A percentile compares a stretch with the other conserved stretches of the same genome.
Conservation (phyloP, 139 green algal genomes). For the Trebouxia sp. region DNA sequence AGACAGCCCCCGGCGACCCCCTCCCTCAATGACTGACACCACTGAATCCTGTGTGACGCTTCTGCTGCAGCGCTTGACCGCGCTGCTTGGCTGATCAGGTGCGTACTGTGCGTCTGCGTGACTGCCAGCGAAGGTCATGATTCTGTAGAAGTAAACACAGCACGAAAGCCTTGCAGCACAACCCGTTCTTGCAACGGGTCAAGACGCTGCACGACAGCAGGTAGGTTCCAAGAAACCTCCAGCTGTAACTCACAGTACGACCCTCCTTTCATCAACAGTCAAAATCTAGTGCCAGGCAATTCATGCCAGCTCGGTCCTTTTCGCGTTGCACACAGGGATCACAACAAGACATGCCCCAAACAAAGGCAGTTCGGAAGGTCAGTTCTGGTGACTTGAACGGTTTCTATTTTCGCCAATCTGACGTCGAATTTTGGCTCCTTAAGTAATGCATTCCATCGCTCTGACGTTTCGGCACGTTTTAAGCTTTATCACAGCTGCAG, state of each 20-base stretch:
- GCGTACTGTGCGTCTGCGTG: too few relatives aligned
- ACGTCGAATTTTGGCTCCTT: background rate
- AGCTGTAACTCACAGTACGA: background rate
- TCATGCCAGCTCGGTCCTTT: background rate
- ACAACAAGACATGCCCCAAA: background rate
- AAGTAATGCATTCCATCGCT: background rate
- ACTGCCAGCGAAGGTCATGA: too few relatives aligned
- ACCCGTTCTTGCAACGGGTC: too few relatives aligned
- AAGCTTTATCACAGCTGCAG: background rate
- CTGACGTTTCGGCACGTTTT: background rate
- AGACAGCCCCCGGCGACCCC: too few relatives aligned
- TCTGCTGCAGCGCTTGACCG: too few relatives aligned
- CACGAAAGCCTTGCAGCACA: too few relatives aligned
- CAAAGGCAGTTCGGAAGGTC: background rate
- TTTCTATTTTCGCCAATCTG: background rate
- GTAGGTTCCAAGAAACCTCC: background rate
- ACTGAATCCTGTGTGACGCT: too few relatives aligned
- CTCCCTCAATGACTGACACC: too few relatives aligned
- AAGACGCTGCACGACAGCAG: background rate
- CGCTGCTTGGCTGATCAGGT: too few relatives aligned
- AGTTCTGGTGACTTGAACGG: background rate
- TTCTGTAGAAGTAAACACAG: too few relatives aligned
- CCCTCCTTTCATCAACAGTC: background rate
- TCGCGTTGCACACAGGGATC: background rate
- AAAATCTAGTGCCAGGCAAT: background rate